A percentile compares a stretch with the other conserved stretches of the same genome.
Conservation (phyloP, 2,329 filamentous ascomycete genomes). For the Zymoseptoria crescenta region DNA sequence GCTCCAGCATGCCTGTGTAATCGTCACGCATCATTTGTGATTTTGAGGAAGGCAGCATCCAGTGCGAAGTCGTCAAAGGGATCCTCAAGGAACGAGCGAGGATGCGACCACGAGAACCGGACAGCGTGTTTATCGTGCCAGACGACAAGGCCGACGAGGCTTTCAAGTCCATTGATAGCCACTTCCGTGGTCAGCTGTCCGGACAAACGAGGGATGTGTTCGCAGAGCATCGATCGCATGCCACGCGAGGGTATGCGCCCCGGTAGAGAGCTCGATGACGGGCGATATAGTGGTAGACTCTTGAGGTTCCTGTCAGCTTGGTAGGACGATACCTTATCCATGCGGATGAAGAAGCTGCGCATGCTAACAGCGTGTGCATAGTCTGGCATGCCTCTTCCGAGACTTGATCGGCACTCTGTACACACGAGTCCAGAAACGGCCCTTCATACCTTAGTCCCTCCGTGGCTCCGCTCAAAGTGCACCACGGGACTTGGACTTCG, state of each 20-base stretch:
- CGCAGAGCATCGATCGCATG: neutral
- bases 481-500: no score
- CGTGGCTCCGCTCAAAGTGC: no score
- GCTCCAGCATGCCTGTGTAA: slow-evolving; percentile 17
- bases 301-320: neutral
- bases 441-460: no score
- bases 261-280: neutral
- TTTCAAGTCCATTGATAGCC: neutral
- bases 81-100: neutral
- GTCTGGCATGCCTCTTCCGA: no score
- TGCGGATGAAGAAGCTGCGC: no score
- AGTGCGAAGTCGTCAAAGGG: neutral
- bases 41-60: neutral
- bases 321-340: no score
- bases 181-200: neutral
- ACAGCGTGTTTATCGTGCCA: neutral
- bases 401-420: no score
- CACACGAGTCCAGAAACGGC: no score
- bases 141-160: neutral
- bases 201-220: neutral
- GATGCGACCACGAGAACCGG: neutral
- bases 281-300: neutral
- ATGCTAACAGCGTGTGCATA: no score
- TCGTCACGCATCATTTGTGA: slow-evolving; percentile 6
- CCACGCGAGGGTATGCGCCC: neutral